Percentiles rank a stretch among this genome's conserved stretches.
Conservation (phyloP, 345 rosid genomes). For the Limnanthes douglasii region DNA sequence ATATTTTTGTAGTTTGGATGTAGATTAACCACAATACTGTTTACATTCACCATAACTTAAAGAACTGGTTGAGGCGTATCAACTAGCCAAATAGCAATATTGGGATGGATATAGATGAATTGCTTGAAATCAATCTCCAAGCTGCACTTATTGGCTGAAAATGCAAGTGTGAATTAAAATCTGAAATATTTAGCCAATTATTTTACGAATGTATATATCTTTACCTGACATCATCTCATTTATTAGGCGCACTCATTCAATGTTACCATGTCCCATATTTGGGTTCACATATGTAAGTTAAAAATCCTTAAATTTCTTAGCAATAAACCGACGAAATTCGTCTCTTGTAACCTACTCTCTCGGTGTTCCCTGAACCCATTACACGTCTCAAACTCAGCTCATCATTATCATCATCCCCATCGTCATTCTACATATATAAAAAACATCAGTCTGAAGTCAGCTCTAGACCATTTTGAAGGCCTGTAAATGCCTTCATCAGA, state of each 20-base stretch:
- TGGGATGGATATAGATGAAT: slow-evolving; percentile 79
- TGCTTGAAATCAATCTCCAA: slow-evolving; percentile 88
- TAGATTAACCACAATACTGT: slow-evolving; percentile 64
- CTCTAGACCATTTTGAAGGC: slow-evolving; percentile 77
- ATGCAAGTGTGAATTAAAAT: neutral
- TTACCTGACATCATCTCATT: slow-evolving; percentile 91
- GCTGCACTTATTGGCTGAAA: slow-evolving; percentile 84
- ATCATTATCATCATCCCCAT: slow-evolving; percentile 75
- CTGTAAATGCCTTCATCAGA: slow-evolving; percentile 74
- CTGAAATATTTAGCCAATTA: neutral
- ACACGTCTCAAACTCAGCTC: slow-evolving; percentile 83
- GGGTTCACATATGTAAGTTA: slow-evolving; percentile 61
- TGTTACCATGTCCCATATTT: slow-evolving; percentile 47
- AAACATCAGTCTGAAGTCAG: slow-evolving; percentile 34
- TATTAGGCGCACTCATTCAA: slow-evolving; percentile 64
- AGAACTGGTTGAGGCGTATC: slow-evolving; percentile 98
- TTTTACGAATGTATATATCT: neutral
- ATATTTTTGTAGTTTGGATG: slow-evolving; percentile 84
- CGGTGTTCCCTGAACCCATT: slow-evolving; percentile 75
- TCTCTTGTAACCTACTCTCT: slow-evolving; percentile 98
- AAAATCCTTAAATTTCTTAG: slow-evolving; percentile 80
- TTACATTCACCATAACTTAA: slow-evolving; percentile 88
- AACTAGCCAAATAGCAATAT: slow-evolving; percentile 93
- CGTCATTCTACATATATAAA: slow-evolving; percentile 27
- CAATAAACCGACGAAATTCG: slow-evolving; percentile 89